Conservation (phyloP, 1,139 yeast genomes). For the Sugiyamaella grinbergsii region DNA sequence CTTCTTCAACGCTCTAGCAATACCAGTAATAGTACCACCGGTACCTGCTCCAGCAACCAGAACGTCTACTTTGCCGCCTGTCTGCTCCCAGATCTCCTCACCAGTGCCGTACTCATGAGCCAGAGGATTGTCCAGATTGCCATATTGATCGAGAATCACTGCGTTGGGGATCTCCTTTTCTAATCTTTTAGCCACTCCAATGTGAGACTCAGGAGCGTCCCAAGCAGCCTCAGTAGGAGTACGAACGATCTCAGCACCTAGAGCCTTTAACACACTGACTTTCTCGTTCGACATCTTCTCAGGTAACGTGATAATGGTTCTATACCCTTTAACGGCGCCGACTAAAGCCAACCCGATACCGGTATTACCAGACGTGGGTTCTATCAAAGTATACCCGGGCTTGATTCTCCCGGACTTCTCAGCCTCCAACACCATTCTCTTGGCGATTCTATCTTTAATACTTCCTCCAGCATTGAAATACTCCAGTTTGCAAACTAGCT, state of each 20-base stretch:
- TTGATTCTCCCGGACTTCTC: conserved; percentile 76
- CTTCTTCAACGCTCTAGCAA: conserved; percentile 73
- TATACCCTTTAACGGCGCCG: conserved; percentile 84
- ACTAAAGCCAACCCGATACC: conserved; percentile 88
- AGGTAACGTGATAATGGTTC: conserved; percentile 86
- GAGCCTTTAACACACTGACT: conserved; percentile 82
- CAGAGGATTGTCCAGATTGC: conserved; percentile 74
- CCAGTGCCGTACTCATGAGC: conserved; percentile 90
- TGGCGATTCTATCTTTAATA: conserved; percentile 62
- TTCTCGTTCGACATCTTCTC: conserved; percentile 94
- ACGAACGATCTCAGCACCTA: conserved; percentile 89
- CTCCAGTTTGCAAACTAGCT: conserved; percentile 57
- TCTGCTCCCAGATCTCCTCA: conserved; percentile 81
- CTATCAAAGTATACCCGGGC: conserved; percentile 84
- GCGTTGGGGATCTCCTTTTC: conserved; percentile 87
- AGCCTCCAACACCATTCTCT: conserved; percentile 77
- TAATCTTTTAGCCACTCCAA: conserved; percentile 81
- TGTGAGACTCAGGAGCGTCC: conserved; percentile 91
- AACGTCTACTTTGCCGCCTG: conserved; percentile 69
- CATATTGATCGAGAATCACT: conserved; percentile 81
- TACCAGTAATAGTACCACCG: conserved; percentile 82
- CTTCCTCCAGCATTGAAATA: conserved; percentile 72
- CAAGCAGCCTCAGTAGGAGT: conserved; percentile 94
- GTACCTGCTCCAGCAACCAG: conserved; percentile 92
- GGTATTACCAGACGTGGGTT: conserved; percentile 77